Base-by-base conservation (phyloP, 768 basidiomycete genomes). In the Tulasnella sp. region DNA sequence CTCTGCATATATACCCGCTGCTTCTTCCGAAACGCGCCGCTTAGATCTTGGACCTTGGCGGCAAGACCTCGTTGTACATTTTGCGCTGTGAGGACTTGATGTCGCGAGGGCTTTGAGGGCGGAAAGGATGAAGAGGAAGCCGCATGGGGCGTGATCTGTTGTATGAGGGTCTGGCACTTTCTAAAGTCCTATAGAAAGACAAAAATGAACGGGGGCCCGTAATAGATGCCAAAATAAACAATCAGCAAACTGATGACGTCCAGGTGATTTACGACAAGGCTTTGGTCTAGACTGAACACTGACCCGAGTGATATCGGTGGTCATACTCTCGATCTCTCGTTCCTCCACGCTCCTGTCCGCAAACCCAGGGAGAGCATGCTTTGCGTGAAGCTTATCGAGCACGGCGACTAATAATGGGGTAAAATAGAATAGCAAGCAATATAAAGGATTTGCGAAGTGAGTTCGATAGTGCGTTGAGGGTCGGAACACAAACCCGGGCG, bases 1-100 rank as follows among this genome's bases (percentile, higher is more conserved):
- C 96, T 94, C 74, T 96, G 88, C 88, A 99, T 88, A 72, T 97
- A 98, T 30, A 95, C 88, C 61, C 91, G 84, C 73, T 99, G 96
- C 75, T 95, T 98, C 78, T 96, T 97, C 63, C 96, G 82, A 70
- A 99, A 97, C 11, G 83, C 77, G 21, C 85, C 86, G 67, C 91
- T 94, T 54, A 93, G 77, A 66, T 92, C 90, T 74, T 98, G 96
- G 11, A 97, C 82, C 71, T 92, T 92, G 38, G 88, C 91, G n/a
- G 96, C 96, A 55, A 99, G 81, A 21, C 85, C 93, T 43, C 92
- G 82, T 71, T 98, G 96, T 21, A 97, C 89, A 70, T 99, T 98
- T 75, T 88, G 88, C 32, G 90, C 86, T 1, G 92, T 81, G 42
- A 82, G 75, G 8, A 75, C 73, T 65, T 84, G 79, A 9, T 71